phyloP scores from a whole-genome alignment of 108 stramenopile species.

The Skeletonema tropicum region DNA sequence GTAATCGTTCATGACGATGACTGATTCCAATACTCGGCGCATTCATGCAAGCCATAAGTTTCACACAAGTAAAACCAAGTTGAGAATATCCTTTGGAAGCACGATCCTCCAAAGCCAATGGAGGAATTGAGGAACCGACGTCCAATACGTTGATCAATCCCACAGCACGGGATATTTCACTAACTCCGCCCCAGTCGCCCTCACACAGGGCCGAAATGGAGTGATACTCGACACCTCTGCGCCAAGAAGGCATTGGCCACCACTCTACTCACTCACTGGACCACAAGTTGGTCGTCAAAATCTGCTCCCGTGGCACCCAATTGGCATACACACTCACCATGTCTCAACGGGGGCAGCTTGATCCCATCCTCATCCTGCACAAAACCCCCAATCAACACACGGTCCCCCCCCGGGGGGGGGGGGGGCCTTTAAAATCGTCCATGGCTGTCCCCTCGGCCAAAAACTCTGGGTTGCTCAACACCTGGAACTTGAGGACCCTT shows the following conservation, averaged over 20 bases:
- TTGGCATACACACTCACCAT: constrained; percentile 85
- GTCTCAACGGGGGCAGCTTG: constrained; percentile 73
- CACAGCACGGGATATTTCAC: constrained; percentile 95
- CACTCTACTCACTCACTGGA: constrained; percentile 98
- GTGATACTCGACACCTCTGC: constrained; percentile 99
- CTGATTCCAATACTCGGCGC: constrained; percentile 99
- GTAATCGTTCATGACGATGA: constrained; percentile 98
- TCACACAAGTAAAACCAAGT: constrained; percentile 99
- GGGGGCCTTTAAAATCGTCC: constrained; percentile 91
- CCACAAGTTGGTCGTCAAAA: constrained; percentile 98
- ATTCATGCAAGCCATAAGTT: constrained; percentile 94
- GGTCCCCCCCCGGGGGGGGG: too few species aligned
- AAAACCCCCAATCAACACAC: constrained; percentile 98
- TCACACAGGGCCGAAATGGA: constrained; percentile 99
- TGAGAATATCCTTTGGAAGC: constrained; percentile 99
- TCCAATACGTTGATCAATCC: constrained; percentile 98
- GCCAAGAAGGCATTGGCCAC: constrained; percentile 99
- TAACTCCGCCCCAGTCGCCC: constrained; percentile 97
- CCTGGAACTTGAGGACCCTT: constrained; percentile 95
- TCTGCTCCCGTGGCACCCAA: constrained; percentile 95
- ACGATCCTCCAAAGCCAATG: constrained; percentile 98
- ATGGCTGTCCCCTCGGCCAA: constrained; percentile 99
- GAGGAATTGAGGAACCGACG: constrained; percentile 96
- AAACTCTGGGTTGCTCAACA: constrained; percentile 98
- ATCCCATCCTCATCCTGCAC: constrained; percentile 92